A percentile compares a stretch with the other conserved stretches of the same genome.
Evolutionary conservation across 805 yeast genomes (phyloP).

Genomic region (Pichia rugopelliculosa): DNA sequence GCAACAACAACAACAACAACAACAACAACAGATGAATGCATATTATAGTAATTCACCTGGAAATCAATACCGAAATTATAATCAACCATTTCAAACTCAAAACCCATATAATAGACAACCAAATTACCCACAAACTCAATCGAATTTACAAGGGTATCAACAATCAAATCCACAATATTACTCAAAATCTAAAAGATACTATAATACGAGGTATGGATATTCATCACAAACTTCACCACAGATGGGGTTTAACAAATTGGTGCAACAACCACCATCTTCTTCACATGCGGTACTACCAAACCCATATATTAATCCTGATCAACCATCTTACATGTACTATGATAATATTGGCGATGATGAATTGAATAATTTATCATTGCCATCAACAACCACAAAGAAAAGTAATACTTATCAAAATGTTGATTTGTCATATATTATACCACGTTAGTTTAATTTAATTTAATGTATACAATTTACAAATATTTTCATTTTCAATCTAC

Average conservation of each 20-base stretch:
- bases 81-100: neutral
- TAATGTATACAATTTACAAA: neutral
- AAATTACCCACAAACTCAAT: neutral
- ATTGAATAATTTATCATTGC: neutral
- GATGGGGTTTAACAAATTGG: neutral
- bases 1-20: neutral
- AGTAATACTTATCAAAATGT: conserved; percentile 3
- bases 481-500: too few relatives aligned
- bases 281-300: neutral
- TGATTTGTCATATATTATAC: conserved; percentile 9
- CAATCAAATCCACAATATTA: neutral
- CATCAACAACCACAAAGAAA: conserved; percentile 1
- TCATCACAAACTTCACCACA: conserved; percentile 1
- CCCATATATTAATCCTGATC: neutral
- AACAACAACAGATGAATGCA: neutral
- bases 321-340: neutral
- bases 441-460: conserved; percentile 3
- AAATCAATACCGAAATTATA: neutral
- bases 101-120: neutral
- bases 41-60: neutral
- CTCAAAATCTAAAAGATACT: neutral
- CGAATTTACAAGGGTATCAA: neutral
- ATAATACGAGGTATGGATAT: neutral
- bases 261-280: neutral
- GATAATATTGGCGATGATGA: too few relatives aligned